These are phyloP conservation scores for Trichopus zeylanicus DNA, from an alignment of 116 monocot species.

Conservation along the genomic window DNA sequence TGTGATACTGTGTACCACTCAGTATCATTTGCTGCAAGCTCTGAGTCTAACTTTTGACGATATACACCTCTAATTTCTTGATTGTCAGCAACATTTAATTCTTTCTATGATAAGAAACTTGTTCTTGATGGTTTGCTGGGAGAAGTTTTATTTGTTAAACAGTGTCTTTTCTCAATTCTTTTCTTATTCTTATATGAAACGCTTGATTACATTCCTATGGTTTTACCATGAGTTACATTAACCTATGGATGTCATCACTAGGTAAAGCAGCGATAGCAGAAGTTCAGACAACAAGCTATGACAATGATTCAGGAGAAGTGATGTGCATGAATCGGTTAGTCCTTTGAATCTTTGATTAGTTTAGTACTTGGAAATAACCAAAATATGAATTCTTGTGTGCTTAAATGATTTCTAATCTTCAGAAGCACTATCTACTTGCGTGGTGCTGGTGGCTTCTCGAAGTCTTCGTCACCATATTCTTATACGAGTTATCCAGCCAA, in stretches of 20 bases:
- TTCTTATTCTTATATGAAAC: too few relatives aligned
- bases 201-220: neutral
- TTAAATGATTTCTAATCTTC: constrained; percentile 2
- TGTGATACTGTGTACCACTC: too few relatives aligned
- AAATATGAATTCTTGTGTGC: neutral
- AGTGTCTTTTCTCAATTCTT: too few relatives aligned
- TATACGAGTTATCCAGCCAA: constrained; percentile 61
- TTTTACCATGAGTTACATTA: too few relatives aligned
- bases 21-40: too few relatives aligned
- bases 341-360: neutral
- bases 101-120: too few relatives aligned
- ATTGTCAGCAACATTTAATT: too few relatives aligned
- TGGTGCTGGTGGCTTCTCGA: constrained; percentile 96
- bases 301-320: constrained; percentile 65
- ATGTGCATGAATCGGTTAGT: constrained; percentile 85
- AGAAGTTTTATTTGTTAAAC: too few relatives aligned
- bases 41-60: too few relatives aligned
- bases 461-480: constrained; percentile 53
- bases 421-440: constrained; percentile 79
- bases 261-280: constrained; percentile 87
- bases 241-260: too few relatives aligned
- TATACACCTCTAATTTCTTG: too few relatives aligned
- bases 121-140: too few relatives aligned
- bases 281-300: constrained; percentile 79
- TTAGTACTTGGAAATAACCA: neutral